Evolutionary conservation across 2,329 filamentous ascomycete species (phyloP), one percentile per base, ranked within the genome.

Genomic region (Fusarium vanettenii): DNA sequence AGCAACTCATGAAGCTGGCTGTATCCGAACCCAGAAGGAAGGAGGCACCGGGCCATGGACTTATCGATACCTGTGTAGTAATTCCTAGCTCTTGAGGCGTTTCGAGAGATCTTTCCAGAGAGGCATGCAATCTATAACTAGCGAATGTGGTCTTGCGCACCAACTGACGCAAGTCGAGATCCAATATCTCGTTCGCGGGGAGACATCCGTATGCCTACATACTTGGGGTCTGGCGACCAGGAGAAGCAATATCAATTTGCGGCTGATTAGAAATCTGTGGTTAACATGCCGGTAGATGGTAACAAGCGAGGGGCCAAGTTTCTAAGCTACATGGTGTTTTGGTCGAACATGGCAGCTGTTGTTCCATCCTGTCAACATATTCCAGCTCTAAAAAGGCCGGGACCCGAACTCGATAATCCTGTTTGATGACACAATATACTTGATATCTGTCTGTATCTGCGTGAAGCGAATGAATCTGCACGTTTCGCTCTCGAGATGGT

Each of bases 401-500:
- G 10, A 18, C 6, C 14, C 13, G 6, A 43, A 27, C 8, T 18
- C 16, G 20, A 79, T 69, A 33, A 72, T 68, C 25, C 31, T 55
- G 41, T 69, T 41, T 2, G 72, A 64, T 14, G 69, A 43, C 8
- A 79, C 50, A 20, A 80, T 66, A 11, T 55, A 31, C 7, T 65
- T 6, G n/a, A 79, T 66, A 81, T 82, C 63, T 1, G 50, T 71
- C 78, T 85, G 83, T 1, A 85, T 82, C 2, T 73, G 76, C 33
- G 82, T 78, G 64, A 86, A 86, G 5, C 82, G 78, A 66, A 82
- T 82, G 33, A 74, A 82, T 4, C 79, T 79, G 63, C 85, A 87
- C 5, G 70, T 73, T 74, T 87, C 84, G 71, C 85, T 87, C 77
- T 87, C 85, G 8, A 86, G 77, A 50, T 87, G 85, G 67, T 85